phyloP scores from a whole-genome alignment of 192 early-diverging fungal genomes.

The Podila epigama region DNA sequence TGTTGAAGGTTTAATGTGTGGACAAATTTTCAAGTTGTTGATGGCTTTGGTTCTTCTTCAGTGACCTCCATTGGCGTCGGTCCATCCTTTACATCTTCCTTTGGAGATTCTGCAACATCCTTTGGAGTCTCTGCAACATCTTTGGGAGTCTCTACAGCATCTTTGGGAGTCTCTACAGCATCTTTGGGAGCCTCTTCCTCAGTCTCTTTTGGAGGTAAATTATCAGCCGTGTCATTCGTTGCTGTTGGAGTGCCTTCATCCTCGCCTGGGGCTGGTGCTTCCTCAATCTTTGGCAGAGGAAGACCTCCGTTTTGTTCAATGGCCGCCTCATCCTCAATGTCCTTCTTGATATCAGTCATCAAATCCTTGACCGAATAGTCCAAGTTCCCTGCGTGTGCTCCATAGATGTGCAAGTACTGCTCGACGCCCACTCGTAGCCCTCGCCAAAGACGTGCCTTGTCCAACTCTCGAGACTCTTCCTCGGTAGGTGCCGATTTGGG shows the following conservation, averaged over 20 bases:
- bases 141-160: too few species aligned
- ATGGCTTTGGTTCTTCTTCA: too few species aligned
- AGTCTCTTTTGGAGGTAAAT: not conserved
- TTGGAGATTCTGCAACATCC: too few species aligned
- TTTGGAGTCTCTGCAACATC: too few species aligned
- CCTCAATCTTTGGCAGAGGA: not conserved
- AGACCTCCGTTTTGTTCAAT: slow-evolving; percentile 1
- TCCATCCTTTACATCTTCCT: too few species aligned
- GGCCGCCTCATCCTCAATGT: not conserved
- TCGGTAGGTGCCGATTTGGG: slow-evolving; percentile 4
- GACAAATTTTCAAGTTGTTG: too few species aligned
- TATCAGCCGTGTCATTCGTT: not conserved
- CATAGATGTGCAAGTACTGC: slow-evolving; percentile 57
- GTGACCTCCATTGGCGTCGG: too few species aligned
- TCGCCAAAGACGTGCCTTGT: slow-evolving; percentile 51
- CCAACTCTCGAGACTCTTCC: slow-evolving; percentile 4
- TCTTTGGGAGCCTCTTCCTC: too few species aligned
- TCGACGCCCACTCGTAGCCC: slow-evolving; percentile 53
- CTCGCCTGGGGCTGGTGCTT: not conserved
- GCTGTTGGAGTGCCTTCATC: not conserved
- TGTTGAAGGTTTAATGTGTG: too few species aligned
- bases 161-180: too few species aligned
- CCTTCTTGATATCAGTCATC: slow-evolving; percentile 16
- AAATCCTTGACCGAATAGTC: slow-evolving; percentile 28
- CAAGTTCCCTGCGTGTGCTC: slow-evolving; percentile 12